Evolutionary conservation across 2,329 filamentous ascomycete genomes (phyloP).

Genomic region (Rachicladosporium sp.): DNA sequence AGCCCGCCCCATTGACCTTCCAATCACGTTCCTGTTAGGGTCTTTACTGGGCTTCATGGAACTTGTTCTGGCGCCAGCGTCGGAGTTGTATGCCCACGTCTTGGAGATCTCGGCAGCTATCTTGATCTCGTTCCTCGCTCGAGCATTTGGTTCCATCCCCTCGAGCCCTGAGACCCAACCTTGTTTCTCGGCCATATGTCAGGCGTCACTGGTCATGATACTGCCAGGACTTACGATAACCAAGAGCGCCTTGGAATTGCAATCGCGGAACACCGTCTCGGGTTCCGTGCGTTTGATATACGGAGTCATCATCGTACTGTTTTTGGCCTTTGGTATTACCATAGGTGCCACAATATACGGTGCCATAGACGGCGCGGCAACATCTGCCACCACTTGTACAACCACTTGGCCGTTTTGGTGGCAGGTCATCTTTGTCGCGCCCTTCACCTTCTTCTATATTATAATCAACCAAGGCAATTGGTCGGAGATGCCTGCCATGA

Average conservation of each 20-base stretch:
- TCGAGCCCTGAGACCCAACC: conserved; percentile 25
- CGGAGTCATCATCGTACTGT: conserved; percentile 32
- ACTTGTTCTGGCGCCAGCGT: conserved; percentile 57
- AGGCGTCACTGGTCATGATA: conserved; percentile 30
- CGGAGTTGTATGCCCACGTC: conserved; percentile 46
- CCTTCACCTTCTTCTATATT: conserved; percentile 57
- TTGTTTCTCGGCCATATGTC: conserved; percentile 32
- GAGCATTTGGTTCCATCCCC: conserved; percentile 28
- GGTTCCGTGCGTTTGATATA: conserved; percentile 33
- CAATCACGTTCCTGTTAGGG: conserved; percentile 59
- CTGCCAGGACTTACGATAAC: conserved; percentile 32
- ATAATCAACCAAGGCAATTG: conserved; percentile 56
- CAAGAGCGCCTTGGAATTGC: conserved; percentile 27
- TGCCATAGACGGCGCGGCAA: conserved; percentile 29
- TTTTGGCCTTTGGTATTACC: conserved; percentile 32
- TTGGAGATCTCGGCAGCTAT: conserved; percentile 31
- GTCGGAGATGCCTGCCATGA: neutral
- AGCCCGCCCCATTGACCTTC: conserved; percentile 61
- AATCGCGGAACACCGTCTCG: conserved; percentile 30
- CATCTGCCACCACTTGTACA: conserved; percentile 23
- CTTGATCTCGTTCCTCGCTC: conserved; percentile 29
- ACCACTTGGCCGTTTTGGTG: conserved; percentile 37
- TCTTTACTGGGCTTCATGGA: conserved; percentile 60
- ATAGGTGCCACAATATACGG: conserved; percentile 31
- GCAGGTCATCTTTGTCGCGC: conserved; percentile 56